Base-by-base conservation (phyloP, 2,329 filamentous ascomycete genomes). In the Alternaria brassicicola region DNA sequence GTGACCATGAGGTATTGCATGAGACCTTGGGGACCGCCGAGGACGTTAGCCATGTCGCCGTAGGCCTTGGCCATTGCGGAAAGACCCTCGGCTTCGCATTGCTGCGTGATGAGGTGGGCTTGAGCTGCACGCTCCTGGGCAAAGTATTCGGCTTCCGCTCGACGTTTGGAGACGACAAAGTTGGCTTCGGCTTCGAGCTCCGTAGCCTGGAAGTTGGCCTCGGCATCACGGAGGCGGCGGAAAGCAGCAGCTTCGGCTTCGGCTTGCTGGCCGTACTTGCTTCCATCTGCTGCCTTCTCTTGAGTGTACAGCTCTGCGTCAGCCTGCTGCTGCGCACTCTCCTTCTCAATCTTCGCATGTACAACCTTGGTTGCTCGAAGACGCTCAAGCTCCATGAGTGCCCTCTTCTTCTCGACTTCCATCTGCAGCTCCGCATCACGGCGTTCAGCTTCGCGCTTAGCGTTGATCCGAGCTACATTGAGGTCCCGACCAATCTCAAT, bases 1-100 rank as follows among this genome's bases (percentile, higher is more conserved):
- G 93, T 89, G 72, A 96, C 87, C 92, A 96, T 96, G 79, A 94
- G 85, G 82, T 90, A 94, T 76, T 93, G 89, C 68, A 96, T 82
- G 57, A 96, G 83, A 28, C 90, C 90, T 33, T 88, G 84, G 2
- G 92, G 90, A 0, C 92, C 92, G 59, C 92, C 92, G 43, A 96
- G 87, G 0, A 91, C 91, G 1, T 83, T 78, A 2, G 88, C 83
- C 71, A 96, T 83, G 68, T 88, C 86, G 63, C 82, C 83, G 77
- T 95, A 96, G n/a, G 90, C 91, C 54, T 89, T 87, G 1, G 92
- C 91, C 86, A 93, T 92, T 68, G 91, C 90, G 0, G 81, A 76
- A 33, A 94, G 80, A 79, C 89, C 92, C 69, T 93, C 89, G 2
- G 92, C 92, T 74, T 94, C 89, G 67, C 88, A 88, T 71, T 91